Conservation (phyloP, 2,329 filamentous ascomycete genomes). For the Aspergillus japonicus region DNA sequence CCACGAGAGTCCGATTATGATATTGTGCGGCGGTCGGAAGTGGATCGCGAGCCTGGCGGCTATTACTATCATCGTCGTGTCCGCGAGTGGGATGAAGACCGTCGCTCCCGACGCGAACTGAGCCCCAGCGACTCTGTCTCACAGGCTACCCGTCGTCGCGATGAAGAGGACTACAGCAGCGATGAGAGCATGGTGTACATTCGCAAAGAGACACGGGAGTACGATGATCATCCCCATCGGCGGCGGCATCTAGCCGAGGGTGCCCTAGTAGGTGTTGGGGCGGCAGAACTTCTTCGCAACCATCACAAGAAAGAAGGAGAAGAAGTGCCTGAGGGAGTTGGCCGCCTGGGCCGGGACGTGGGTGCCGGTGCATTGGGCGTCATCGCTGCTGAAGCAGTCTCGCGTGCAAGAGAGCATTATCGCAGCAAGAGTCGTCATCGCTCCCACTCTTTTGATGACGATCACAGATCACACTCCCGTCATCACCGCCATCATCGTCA, state of each 20-base stretch:
- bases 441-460: conserved; percentile 42
- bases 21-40: conserved; percentile 58
- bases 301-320: conserved; percentile 59
- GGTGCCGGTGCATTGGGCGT: conserved; percentile 63
- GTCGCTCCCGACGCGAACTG: conserved; percentile 46
- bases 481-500: conserved; percentile 31
- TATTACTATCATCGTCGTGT: conserved; percentile 62
- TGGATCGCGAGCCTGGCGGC: conserved; percentile 54
- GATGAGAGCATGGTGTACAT: conserved; percentile 64
- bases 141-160: conserved; percentile 45
- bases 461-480: conserved; percentile 34
- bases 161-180: conserved; percentile 52
- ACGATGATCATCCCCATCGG: conserved; percentile 51
- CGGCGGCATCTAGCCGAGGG: conserved; percentile 62
- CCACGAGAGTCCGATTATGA: conserved; percentile 59
- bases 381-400: conserved; percentile 59
- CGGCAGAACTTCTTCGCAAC: conserved; percentile 59
- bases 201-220: conserved; percentile 49
- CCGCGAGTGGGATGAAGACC: conserved; percentile 55
- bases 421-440: conserved; percentile 48
- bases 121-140: conserved; percentile 55
- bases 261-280: conserved; percentile 59
- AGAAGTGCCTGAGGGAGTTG: conserved; percentile 51
- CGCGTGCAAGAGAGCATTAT: conserved; percentile 50
- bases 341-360: conserved; percentile 51